A percentile compares a stretch with the other conserved stretches of the same genome.
These are phyloP conservation scores for Talaromyces pinophilus DNA, from an alignment of 2,329 filamentous ascomycete species.

Conservation along the genomic window DNA sequence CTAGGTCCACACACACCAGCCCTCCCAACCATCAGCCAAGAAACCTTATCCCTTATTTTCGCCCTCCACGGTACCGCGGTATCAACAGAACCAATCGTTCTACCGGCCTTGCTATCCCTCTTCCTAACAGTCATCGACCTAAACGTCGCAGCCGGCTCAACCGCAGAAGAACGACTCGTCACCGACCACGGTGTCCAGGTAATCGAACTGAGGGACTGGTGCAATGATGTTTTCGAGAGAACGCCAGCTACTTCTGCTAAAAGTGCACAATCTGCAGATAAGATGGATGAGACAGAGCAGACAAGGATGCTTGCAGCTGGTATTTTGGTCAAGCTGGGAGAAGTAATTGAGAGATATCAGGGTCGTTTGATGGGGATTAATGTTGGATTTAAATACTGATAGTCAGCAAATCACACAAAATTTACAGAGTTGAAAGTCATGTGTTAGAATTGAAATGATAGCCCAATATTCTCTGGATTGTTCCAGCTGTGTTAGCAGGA, in stretches of 20 bases:
- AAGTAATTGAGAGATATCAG: conserved; percentile 81
- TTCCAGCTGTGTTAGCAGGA: background rate
- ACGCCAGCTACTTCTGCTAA: conserved; percentile 48
- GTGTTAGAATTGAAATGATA: background rate
- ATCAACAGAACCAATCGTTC: conserved; percentile 64
- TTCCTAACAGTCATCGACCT: conserved; percentile 80
- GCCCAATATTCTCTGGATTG: too few relatives aligned
- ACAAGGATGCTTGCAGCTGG: conserved; percentile 67
- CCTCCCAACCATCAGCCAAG: conserved; percentile 76
- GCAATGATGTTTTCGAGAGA: conserved; percentile 70
- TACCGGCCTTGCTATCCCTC: conserved; percentile 74
- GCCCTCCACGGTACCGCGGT: conserved; percentile 58
- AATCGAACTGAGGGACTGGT: conserved; percentile 87
- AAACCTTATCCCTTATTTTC: conserved; percentile 82
- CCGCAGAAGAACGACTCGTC: conserved; percentile 68
- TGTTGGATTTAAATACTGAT: conserved; percentile 48
- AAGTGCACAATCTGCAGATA: conserved; percentile 67
- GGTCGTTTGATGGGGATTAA: conserved; percentile 72
- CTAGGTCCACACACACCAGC: conserved; percentile 75
- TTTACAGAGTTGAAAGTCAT: background rate
- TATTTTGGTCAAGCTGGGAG: conserved; percentile 76
- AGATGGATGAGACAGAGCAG: conserved; percentile 45
- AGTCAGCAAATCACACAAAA: background rate
- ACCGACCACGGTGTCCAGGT: conserved; percentile 73
- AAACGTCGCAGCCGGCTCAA: conserved; percentile 56